Evolutionary conservation across 148 eudicot genomes (phyloP).

Genomic region (Talinum fruticosum): DNA sequence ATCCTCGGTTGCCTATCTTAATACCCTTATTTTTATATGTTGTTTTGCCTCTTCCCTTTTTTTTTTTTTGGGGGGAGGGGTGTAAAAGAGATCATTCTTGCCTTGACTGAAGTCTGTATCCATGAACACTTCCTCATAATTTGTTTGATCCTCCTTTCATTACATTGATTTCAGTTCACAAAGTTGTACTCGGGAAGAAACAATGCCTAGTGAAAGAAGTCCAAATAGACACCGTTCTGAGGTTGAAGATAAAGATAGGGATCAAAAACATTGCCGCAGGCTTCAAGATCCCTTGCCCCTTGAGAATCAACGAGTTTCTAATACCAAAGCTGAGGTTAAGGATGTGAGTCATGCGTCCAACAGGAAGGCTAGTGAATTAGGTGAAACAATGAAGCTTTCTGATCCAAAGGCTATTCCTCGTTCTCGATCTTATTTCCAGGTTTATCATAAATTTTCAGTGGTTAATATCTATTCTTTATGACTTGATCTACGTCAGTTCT

Average conservation of each 20-base stretch:
- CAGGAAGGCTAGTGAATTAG: slow-evolving; percentile 32
- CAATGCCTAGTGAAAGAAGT: slow-evolving; percentile 53
- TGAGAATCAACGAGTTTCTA: slow-evolving; percentile 34
- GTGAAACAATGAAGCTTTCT: slow-evolving; percentile 29
- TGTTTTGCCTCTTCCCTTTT: no score
- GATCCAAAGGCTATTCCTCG: slow-evolving; percentile 34
- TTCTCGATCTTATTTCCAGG: slow-evolving; percentile 37
- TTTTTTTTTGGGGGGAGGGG: background rate
- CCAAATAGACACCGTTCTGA: slow-evolving; percentile 37
- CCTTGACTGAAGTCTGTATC: background rate
- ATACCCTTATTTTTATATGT: no score
- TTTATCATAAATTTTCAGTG: no score
- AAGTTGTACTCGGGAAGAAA: slow-evolving; percentile 48
- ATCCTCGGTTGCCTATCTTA: background rate
- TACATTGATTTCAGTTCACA: slow-evolving; percentile 39
- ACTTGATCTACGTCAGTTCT: no score
- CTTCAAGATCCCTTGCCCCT: slow-evolving; percentile 61
- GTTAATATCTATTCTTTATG: no score
- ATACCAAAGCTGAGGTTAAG: slow-evolving; percentile 39
- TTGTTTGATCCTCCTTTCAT: background rate
- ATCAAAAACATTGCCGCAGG: slow-evolving; percentile 47
- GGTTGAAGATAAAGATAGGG: slow-evolving; percentile 42
- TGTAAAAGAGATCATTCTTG: background rate
- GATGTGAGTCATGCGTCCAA: slow-evolving; percentile 33
- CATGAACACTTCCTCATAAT: no score